Evolutionary conservation across 768 basidiomycete species (phyloP).

Genomic region (Rhodotorula paludigena): DNA sequence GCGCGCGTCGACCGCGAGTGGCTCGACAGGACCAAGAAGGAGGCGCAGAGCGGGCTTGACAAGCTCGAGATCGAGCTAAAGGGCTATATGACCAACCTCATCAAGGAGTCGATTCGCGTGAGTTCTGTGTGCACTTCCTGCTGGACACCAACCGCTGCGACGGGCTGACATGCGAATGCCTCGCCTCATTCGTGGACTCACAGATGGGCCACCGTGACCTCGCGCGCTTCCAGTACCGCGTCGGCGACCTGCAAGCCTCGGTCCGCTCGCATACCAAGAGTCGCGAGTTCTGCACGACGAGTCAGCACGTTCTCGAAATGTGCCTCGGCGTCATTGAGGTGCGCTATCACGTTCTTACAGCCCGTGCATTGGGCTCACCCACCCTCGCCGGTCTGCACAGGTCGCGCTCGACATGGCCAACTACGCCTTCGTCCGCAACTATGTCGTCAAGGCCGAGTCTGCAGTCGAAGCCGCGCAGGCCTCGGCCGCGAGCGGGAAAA

Average conservation of each 20-base stretch:
- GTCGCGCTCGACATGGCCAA: slow-evolving; percentile 79
- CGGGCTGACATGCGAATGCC: too few relatives aligned
- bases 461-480: slow-evolving; percentile 61
- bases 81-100: slow-evolving; percentile 92
- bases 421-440: slow-evolving; percentile 81
- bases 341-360: slow-evolving; percentile 16
- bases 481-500: slow-evolving; percentile 9
- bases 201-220: slow-evolving; percentile 90
- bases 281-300: slow-evolving; percentile 85
- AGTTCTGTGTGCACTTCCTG: slow-evolving; percentile 36
- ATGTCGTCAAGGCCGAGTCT: slow-evolving; percentile 92
- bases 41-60: slow-evolving; percentile 66
- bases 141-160: too few relatives aligned
- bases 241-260: slow-evolving; percentile 66
- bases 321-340: slow-evolving; percentile 54
- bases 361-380: slow-evolving; percentile 11
- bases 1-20: slow-evolving; percentile 62
- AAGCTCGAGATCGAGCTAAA: slow-evolving; percentile 90
- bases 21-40: slow-evolving; percentile 56
- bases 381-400: slow-evolving; percentile 49
- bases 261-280: slow-evolving; percentile 83
- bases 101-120: slow-evolving; percentile 96
- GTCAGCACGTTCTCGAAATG: slow-evolving; percentile 89
- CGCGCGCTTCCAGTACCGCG: slow-evolving; percentile 67
- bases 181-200: background rate